Evolutionary conservation across 768 basidiomycete species (phyloP).

Genomic region (Leccinum truebloodii): DNA sequence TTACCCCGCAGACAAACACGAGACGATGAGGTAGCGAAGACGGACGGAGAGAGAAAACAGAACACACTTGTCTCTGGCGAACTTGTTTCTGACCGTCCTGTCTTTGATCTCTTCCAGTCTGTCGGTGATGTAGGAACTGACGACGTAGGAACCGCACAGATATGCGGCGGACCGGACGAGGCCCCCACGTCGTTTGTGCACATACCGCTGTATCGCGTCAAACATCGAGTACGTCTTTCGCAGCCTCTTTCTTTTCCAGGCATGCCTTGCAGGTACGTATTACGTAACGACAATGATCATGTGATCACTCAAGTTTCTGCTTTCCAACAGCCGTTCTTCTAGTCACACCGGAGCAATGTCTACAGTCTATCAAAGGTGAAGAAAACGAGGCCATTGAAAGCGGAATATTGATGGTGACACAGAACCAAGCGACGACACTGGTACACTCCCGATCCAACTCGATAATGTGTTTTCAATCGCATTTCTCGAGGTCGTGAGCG

Average conservation of each 20-base stretch:
- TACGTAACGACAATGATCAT: slow-evolving; percentile 10
- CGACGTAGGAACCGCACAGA: slow-evolving; percentile 61
- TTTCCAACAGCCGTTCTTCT: no score
- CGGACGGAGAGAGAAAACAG: background rate
- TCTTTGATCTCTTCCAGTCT: slow-evolving; percentile 68
- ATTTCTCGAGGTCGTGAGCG: background rate
- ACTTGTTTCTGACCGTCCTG: slow-evolving; percentile 55
- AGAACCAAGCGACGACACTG: no score
- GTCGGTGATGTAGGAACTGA: slow-evolving; percentile 58
- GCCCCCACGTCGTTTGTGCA: slow-evolving; percentile 48
- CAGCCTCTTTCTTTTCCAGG: background rate
- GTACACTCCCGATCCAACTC: background rate
- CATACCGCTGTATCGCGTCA: slow-evolving; percentile 43
- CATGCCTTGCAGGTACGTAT: background rate
- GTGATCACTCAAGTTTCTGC: background rate
- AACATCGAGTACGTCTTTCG: slow-evolving; percentile 38
- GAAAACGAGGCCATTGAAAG: no score
- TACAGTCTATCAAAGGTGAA: no score
- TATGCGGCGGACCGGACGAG: slow-evolving; percentile 52
- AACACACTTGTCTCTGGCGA: slow-evolving; percentile 59
- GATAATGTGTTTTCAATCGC: background rate
- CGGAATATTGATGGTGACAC: no score
- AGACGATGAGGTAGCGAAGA: slow-evolving; percentile 2
- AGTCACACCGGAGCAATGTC: no score
- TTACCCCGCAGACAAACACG: background rate